Base-by-base conservation (phyloP, 139 green algal species). In the Chlorella sorokiniana region DNA sequence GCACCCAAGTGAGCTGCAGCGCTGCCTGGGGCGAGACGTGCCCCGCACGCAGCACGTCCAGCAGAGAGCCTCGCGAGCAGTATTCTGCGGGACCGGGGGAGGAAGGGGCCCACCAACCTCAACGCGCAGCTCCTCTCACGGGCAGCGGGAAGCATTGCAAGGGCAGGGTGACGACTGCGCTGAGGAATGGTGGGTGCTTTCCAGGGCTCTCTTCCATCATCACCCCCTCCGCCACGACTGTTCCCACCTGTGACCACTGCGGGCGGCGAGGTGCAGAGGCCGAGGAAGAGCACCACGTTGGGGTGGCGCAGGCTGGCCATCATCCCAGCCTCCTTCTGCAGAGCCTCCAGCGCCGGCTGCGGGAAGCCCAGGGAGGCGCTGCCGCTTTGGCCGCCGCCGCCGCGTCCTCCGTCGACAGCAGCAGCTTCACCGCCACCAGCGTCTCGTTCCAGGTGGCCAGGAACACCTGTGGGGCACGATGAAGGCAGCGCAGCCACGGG, bases 231-330 rank as follows among this genome's bases (percentile, higher is more conserved):
- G n/a, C 68, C 68, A 45, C 68, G 27, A n/a, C n/a, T n/a, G n/a
- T n/a, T n/a, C 68, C 42, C 42, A 76, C 69, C 69, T 40, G 82
- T 86, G 1, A 86, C 38, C 41, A 86, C 71, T 11, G 48, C 41
- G 5, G 82, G 82, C 16, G 82, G 82, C n/a, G 48, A 44, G 6
- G 44, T 44, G 52, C 90, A 93, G 77, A 92, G 83, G 35, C 90
- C 90, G 54, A 93, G 84, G 82, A 90, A 93, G 67, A 86, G 75
- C 23, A 93, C 88, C 35, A 93, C 83, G 52, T 93, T 93, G 27
- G 86, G 88, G 70, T 91, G 87, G n/a, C 86, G 74, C 79, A 93
- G 78, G 23, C 77, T 56, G 14, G 86, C 83, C 88, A 93, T 90
- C 56, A 93, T 86, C 6, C 69, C 69, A 2, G 69, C 69, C 42